Evolutionary conservation across 345 rosid genomes (phyloP), one percentile per base, ranked within the genome.

Genomic region (Moricandia moricandioides): DNA sequence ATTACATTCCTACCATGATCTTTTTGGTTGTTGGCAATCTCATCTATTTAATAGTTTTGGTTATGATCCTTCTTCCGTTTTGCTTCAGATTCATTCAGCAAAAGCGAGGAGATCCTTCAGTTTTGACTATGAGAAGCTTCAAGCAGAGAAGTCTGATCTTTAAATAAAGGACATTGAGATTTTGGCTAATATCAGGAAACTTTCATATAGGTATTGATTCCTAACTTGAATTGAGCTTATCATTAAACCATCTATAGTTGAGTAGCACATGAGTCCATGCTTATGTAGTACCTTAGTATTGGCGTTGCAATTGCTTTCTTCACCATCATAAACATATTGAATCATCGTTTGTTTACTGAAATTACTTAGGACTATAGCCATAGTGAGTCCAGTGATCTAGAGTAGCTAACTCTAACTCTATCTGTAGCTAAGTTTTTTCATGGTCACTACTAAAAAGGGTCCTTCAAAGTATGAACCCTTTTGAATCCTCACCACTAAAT

Each of bases 161-260:
- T 21, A 21, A 21, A 21, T 21, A 21, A 21, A 21, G 24, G 24
- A 21, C 24, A 21, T 21, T 21, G 24, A 21, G 24, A 21, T 21
- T 21, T 21, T 21, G 24, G 1, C 24, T 21, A 21, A 21, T 2
- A 94, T 75, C 88, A 90, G 16, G 85, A 85, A 69, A 84, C 82
- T 17, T 79, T 86, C 78, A 89, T 82, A 79, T 87, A 91, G 97
- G 97, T 90, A 76, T 70, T 26, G 11, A 37, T 37, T 37, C 43
- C 43, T 37, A 37, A 37, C 43, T 37, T 37, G 12, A 37, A 37
- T 37, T 37, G 3, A 37, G 43, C 43, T 37, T 37, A 8, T 37
- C 37, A 37, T 37, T 37, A 37, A 37, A 37, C 43, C 43, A 72
- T 51, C 62, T 58, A 12, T 37, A 14, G 17, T 63, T 49, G 55